Base-by-base conservation (phyloP, 805 yeast species). In the Blastobotrys mokoenaii region DNA sequence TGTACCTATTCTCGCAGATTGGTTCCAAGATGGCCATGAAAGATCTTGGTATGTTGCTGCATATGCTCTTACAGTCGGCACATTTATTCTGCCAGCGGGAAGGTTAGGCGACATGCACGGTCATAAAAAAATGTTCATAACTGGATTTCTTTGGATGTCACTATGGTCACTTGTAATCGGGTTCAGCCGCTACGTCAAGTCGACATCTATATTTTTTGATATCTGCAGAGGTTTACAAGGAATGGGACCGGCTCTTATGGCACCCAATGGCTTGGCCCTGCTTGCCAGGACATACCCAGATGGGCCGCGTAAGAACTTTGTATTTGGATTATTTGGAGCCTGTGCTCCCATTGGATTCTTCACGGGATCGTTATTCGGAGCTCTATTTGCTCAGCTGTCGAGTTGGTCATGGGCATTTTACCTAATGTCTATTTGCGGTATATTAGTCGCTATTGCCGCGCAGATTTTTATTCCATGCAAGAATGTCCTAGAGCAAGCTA, bases 21-120 rank as follows among this genome's bases (percentile, higher is more conserved):
- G 27, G 27, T 22, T 22, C 27, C 27, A 50, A 0, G 27, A 22
- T 8, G 27, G 27, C 27, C 27, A 8, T 22, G 27, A 22, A 8
- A 4, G 27, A 44, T 52, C 68, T 2, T 81, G 94, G 93, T 76
- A 78, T 57, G 71, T 79, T 69, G 86, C 88, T 1, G 74, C 84
- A 0, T 82, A 76, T 57, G 79, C 87, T 0, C 62, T 84, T 45
- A 76, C 86, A 0, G 76, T 81, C 3, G 90, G 90, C 10, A 80
- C 90, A 0, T 77, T 83, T 50, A 82, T 83, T 41, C 60, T 84
- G 32, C 66, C 80, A 3, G 73, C 82, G 31, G 90, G 93, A 7
- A 70, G 80, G 41, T 56, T 82, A 40, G 93, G 94, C 31, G 94
- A 84, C 56, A 65, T 82, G 9, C 76, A 75, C 52, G 93, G 93